These are phyloP conservation scores for Cerrena zonata DNA, from an alignment of 1,284 basidiomycete genomes.

Conservation along the genomic window DNA sequence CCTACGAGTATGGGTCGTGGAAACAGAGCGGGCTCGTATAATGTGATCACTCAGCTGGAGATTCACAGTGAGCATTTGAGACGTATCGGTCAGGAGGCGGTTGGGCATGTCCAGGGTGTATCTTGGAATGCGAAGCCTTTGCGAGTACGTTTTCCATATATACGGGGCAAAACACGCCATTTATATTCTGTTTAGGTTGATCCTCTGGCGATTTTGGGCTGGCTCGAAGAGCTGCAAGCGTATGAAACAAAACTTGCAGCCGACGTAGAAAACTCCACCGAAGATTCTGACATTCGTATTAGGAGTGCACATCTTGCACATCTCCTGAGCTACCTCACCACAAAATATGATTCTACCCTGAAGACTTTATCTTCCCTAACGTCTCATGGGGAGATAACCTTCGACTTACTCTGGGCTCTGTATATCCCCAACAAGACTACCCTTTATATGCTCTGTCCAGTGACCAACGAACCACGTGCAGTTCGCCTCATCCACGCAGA, in stretches of 20 bases:
- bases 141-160: conserved; percentile 32
- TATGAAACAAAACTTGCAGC: conserved; percentile 36
- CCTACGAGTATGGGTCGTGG: conserved; percentile 12
- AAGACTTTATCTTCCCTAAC: conserved; percentile 41
- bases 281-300: conserved; percentile 28
- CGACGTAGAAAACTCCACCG: conserved; percentile 29
- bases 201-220: conserved; percentile 49
- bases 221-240: conserved; percentile 40
- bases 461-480: conserved; percentile 46
- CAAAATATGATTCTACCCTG: conserved; percentile 44
- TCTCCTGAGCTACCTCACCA: conserved; percentile 42
- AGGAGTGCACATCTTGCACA: conserved; percentile 38
- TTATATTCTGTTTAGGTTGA: conserved; percentile 35
- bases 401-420: conserved; percentile 51
- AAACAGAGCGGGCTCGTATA: conserved; percentile 19
- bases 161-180: neutral
- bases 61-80: conserved; percentile 52
- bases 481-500: conserved; percentile 39
- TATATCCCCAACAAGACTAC: conserved; percentile 46
- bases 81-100: conserved; percentile 49
- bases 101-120: conserved; percentile 48
- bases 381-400: conserved; percentile 51
- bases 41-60: conserved; percentile 31
- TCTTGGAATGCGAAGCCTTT: conserved; percentile 55
- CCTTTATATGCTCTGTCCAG: conserved; percentile 46